Evolutionary conservation across 192 early-diverging fungal genomes (phyloP).

Genomic region (Rhizophagus clarus): DNA sequence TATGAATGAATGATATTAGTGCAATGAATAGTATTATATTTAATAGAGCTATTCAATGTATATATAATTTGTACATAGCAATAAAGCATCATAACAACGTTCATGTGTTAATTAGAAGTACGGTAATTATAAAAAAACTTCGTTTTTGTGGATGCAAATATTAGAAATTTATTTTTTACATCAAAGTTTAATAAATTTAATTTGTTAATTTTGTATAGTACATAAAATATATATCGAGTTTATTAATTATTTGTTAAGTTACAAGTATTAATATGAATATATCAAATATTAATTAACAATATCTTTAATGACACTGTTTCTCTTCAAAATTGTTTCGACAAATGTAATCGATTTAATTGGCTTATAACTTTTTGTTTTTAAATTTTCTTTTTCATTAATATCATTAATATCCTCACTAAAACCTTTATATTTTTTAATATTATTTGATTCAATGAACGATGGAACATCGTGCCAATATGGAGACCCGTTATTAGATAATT

Average conservation of each 20-base stretch:
- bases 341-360: not conserved
- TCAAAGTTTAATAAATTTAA: no score
- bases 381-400: not conserved
- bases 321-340: not conserved
- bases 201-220: no score
- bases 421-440: not conserved
- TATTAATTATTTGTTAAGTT: not conserved
- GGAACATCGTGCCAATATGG: slow-evolving; percentile 9
- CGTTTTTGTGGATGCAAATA: not conserved
- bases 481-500: not conserved
- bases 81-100: not conserved
- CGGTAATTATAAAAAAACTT: not conserved
- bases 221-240: no score
- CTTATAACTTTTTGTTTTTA: not conserved
- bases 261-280: not conserved
- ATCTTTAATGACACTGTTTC: not conserved
- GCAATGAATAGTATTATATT: not conserved
- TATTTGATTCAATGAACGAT: not conserved
- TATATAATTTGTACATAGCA: not conserved
- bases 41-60: slow-evolving; percentile 1
- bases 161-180: not conserved
- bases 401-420: not conserved
- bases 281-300: not conserved
- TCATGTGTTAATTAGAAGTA: not conserved
- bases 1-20: not conserved